Evolutionary conservation across 768 basidiomycete genomes (phyloP).

Genomic region (Mycena vulgaris): DNA sequence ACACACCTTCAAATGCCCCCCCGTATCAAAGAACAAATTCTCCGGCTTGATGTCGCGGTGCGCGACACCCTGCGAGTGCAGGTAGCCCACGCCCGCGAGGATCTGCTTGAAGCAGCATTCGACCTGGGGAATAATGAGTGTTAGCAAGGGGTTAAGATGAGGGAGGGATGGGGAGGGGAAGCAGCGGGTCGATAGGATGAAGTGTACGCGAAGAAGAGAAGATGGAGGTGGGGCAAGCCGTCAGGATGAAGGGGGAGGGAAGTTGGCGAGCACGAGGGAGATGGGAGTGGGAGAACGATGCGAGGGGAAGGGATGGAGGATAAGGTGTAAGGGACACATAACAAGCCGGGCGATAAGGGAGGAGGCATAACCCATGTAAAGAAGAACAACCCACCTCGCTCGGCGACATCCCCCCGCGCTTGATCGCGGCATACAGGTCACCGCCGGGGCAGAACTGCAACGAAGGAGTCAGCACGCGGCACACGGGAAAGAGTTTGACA

Average conservation of each 20-base stretch:
- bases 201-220: neutral
- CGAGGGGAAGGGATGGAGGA: no score
- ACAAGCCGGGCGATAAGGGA: neutral
- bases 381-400: slow-evolving; percentile 24
- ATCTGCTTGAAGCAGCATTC: slow-evolving; percentile 99
- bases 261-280: no score
- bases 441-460: slow-evolving; percentile 94
- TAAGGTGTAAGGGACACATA: no score
- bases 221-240: neutral
- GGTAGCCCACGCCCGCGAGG: slow-evolving; percentile 87
- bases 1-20: slow-evolving; percentile 92
- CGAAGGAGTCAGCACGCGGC: neutral
- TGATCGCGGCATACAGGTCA: slow-evolving; percentile 98
- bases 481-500: no score
- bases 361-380: no score
- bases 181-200: neutral
- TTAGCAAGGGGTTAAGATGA: neutral
- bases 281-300: no score
- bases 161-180: neutral
- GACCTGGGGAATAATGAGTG: slow-evolving; percentile 74
- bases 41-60: slow-evolving; percentile 99
- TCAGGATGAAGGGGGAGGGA: neutral
- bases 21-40: slow-evolving; percentile 94
- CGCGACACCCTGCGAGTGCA: slow-evolving; percentile 97
- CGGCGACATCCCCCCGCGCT: slow-evolving; percentile 78